Percentiles rank a stretch among this genome's conserved stretches.
Evolutionary conservation across 1,139 yeast species (phyloP).

Genomic region (Blastobotrys buckinghamii): DNA sequence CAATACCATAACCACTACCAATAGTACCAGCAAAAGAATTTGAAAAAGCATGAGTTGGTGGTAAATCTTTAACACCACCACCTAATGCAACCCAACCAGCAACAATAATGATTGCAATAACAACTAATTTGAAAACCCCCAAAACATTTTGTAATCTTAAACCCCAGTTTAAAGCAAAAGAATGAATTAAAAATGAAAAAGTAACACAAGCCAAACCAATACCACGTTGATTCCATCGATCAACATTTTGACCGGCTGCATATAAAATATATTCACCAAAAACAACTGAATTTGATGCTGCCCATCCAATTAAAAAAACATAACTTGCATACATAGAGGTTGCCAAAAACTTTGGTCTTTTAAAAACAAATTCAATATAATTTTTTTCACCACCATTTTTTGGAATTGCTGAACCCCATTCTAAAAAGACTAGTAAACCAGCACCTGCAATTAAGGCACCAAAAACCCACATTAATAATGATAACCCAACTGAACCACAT

Average conservation of each 20-base stretch:
- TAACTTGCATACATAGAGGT: slow-evolving; percentile 74
- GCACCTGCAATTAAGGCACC: slow-evolving; percentile 70
- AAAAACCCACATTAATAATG: slow-evolving; percentile 68
- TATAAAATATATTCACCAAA: slow-evolving; percentile 48
- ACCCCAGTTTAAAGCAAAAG: slow-evolving; percentile 57
- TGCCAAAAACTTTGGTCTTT: slow-evolving; percentile 61
- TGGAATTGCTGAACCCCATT: slow-evolving; percentile 78
- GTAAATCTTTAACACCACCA: slow-evolving; percentile 53
- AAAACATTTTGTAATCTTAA: slow-evolving; percentile 60
- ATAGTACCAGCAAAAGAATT: slow-evolving; percentile 55
- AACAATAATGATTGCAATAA: slow-evolving; percentile 60
- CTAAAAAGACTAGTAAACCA: slow-evolving; percentile 74
- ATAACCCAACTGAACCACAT: slow-evolving; percentile 70
- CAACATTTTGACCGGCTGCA: slow-evolving; percentile 64
- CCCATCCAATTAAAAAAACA: slow-evolving; percentile 77
- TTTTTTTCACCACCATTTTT: slow-evolving; percentile 87
- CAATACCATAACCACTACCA: slow-evolving; percentile 68
- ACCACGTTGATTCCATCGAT: slow-evolving; percentile 72
- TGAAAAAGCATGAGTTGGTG: slow-evolving; percentile 51
- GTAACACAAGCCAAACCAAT: slow-evolving; percentile 70
- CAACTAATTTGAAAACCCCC: slow-evolving; percentile 65
- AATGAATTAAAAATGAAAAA: slow-evolving; percentile 63
- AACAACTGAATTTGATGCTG: slow-evolving; percentile 63
- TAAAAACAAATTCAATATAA: slow-evolving; percentile 67
- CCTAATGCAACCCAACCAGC: slow-evolving; percentile 82